A percentile compares a stretch with the other conserved stretches of the same genome.
Evolutionary conservation across 306 rosid genomes (phyloP).

Genomic region (Glycine latifolia): DNA sequence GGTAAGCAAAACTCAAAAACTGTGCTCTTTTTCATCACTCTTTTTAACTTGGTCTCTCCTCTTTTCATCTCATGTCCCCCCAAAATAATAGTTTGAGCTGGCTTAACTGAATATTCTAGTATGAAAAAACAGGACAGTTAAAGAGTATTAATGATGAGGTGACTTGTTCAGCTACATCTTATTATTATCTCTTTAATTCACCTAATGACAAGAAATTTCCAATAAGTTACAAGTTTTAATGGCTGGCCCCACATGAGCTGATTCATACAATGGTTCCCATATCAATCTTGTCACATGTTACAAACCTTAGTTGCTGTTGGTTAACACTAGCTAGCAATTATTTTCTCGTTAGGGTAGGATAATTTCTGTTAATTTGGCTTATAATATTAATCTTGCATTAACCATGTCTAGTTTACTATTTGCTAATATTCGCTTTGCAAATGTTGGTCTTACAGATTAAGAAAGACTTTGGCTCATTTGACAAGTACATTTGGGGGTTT

Average conservation of each 20-base stretch:
- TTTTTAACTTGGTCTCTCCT: slow-evolving; percentile 43
- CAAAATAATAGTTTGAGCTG: slow-evolving; percentile 35
- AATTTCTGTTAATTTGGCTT: slow-evolving; percentile 16
- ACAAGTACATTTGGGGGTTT: slow-evolving; percentile 92
- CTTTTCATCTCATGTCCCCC: slow-evolving; percentile 44
- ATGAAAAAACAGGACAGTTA: slow-evolving; percentile 43
- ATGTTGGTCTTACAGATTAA: slow-evolving; percentile 61
- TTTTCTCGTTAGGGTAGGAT: neutral
- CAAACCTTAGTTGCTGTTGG: neutral
- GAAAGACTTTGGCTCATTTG: slow-evolving; percentile 81
- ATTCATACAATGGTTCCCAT: slow-evolving; percentile 33
- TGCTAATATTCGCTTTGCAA: slow-evolving; percentile 35
- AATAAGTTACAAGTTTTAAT: slow-evolving; percentile 49
- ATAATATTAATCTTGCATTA: neutral
- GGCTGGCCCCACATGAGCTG: slow-evolving; percentile 49
- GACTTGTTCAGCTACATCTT: slow-evolving; percentile 36
- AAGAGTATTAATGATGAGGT: slow-evolving; percentile 25
- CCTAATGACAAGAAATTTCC: slow-evolving; percentile 52
- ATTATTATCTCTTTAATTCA: slow-evolving; percentile 36
- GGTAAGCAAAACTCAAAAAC: slow-evolving; percentile 53
- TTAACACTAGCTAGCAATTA: slow-evolving; percentile 18
- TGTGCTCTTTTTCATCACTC: slow-evolving; percentile 33
- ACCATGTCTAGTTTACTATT: neutral
- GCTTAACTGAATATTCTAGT: slow-evolving; percentile 48
- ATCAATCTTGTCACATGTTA: slow-evolving; percentile 15